Conservation (phyloP, 805 yeast species). For the Teunomyces aglyptinius region DNA sequence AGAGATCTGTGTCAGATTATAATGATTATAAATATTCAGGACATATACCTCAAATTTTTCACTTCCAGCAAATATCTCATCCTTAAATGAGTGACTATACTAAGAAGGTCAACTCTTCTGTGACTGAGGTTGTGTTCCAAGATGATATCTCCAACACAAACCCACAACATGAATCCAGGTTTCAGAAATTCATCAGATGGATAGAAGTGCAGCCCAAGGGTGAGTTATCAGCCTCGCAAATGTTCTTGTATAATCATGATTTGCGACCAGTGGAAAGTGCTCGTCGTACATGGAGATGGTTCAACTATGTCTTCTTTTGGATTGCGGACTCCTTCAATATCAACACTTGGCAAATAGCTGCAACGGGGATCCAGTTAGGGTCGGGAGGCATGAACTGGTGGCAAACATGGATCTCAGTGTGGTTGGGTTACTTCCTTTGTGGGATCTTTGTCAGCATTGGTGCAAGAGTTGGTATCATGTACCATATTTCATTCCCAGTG, state of each 20-base stretch:
- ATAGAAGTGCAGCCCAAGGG: conserved; percentile 35
- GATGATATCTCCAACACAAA: neutral
- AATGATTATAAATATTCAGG: neutral
- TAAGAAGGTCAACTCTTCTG: neutral
- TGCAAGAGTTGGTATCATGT: conserved; percentile 75
- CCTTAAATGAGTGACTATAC: neutral
- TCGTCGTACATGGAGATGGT: conserved; percentile 86
- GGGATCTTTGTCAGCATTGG: conserved; percentile 68
- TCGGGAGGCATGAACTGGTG: conserved; percentile 73
- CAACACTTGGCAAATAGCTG: conserved; percentile 89
- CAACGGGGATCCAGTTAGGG: conserved; percentile 69
- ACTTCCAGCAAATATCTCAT: neutral
- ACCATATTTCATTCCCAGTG: conserved; percentile 85
- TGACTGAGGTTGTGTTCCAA: neutral
- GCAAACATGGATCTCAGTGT: conserved; percentile 86
- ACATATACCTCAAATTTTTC: neutral
- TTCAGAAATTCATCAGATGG: neutral
- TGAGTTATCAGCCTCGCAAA: conserved; percentile 53
- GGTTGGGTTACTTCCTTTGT: conserved; percentile 76
- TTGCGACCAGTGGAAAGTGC: conserved; percentile 72
- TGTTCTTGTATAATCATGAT: conserved; percentile 72
- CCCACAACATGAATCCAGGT: neutral
- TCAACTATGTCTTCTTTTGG: conserved; percentile 79
- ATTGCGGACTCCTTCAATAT: conserved; percentile 86
- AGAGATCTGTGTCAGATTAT: neutral